These are phyloP conservation scores for Vishniacozyma victoriae DNA, from an alignment of 768 basidiomycete genomes.

Conservation along the genomic window DNA sequence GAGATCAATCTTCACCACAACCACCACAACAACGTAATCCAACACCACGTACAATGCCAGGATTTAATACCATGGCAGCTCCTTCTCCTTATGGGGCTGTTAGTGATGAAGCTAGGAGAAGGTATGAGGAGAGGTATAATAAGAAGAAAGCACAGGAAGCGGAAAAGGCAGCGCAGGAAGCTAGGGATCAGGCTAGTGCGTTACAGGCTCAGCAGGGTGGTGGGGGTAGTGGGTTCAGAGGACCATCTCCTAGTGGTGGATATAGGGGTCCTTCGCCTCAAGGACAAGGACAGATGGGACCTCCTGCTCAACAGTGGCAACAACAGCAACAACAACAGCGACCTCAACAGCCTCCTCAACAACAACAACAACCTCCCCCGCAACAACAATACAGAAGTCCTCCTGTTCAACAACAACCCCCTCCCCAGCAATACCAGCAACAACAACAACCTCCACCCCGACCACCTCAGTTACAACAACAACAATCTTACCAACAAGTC, in stretches of 20 bases:
- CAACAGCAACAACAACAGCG: constrained; percentile 11
- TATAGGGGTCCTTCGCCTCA: not conserved
- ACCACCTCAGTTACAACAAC: constrained; percentile 7
- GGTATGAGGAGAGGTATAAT: constrained; percentile 42
- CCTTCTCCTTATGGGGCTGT: constrained; percentile 37
- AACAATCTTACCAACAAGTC: constrained; percentile 4
- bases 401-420: constrained; percentile 1
- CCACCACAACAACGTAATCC: constrained; percentile 38
- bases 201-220: not conserved
- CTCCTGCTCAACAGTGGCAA: constrained; percentile 1
- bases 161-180: constrained; percentile 11
- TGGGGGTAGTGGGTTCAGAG: constrained; percentile 7
- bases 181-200: not conserved
- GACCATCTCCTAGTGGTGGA: not conserved
- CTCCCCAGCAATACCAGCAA: constrained; percentile 17
- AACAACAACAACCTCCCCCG: constrained; percentile 10
- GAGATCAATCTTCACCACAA: constrained; percentile 38
- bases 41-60: constrained; percentile 18
- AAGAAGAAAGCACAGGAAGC: constrained; percentile 35
- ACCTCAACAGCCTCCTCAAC: constrained; percentile 1
- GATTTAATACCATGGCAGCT: constrained; percentile 15
- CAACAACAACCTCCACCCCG: not conserved
- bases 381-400: constrained; percentile 10
- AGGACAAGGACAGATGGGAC: not conserved
- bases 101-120: constrained; percentile 37